Evolutionary conservation across 352 stramenopile species (phyloP), one percentile per base, ranked within the genome.

Genomic region (Phytophthora litchii): DNA sequence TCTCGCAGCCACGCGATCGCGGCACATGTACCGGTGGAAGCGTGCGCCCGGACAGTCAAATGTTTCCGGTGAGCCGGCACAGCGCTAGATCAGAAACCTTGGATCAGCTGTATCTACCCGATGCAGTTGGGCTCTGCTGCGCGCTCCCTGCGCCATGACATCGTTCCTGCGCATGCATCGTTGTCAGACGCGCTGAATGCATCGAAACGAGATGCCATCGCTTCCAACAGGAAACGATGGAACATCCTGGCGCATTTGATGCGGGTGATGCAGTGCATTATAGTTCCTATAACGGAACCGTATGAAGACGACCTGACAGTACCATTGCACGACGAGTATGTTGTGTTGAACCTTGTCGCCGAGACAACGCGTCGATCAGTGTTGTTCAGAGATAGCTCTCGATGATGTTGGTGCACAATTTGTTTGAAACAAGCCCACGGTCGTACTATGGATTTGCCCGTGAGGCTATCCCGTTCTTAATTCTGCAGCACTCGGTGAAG

Each of bases 21-120:
- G 21, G 48, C 55, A 66, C 61, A 42, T 70, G 54, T 37, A 50
- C 34, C 34, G 27, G 11, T 42, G 61, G 42, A 60, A 60, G 36
- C 17, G 35, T 37, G 31, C 53, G 38, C 14, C 41, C 44, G 46
- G 31, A 63, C 60, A 63, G 32, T 35, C 45, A 67, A 67, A 59
- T 55, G 27, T 51, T 25, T 2, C 49, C 49, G 21, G 31, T 37
- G 46, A 44, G 46, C 31, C 32, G 21, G 19, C 46, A 23, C 32
- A 40, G 53, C 31, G 25, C 49, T 60, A 40, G 48, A 59, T 65
- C 60, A 65, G 61, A 61, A 51, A 25, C 13, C 19, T 31, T 34
- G 46, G 59, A 67, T 67, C 51, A 62, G 44, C 21, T 67, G 59
- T 56, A 67, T 67, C 59, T 21, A 21, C 46, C 36, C 38, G 47